Evolutionary conservation across 2,329 filamentous ascomycete species (phyloP).

Genomic region (Ceratocystiopsis sp.): DNA sequence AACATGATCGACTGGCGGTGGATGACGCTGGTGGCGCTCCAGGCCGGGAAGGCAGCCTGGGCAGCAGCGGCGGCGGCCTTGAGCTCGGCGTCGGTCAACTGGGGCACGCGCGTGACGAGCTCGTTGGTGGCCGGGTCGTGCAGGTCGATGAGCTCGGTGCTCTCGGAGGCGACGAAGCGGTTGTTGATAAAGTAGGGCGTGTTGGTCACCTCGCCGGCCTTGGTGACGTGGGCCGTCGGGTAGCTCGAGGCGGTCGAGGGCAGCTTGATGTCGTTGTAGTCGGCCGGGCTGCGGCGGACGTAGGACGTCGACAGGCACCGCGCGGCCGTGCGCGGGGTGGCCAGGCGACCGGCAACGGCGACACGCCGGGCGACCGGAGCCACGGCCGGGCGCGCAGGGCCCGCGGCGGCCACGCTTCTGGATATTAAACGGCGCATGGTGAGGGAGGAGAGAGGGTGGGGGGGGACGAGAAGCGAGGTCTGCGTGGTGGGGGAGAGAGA

Average conservation of each 20-base stretch:
- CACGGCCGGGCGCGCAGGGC: constrained; percentile 18
- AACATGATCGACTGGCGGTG: constrained; percentile 75
- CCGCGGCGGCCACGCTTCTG: constrained; percentile 19
- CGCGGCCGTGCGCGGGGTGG: constrained; percentile 17
- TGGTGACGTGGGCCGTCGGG: constrained; percentile 55
- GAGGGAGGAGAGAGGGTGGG: background rate
- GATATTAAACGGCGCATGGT: constrained; percentile 30
- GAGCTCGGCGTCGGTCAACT: constrained; percentile 65
- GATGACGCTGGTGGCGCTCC: constrained; percentile 56
- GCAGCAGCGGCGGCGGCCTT: constrained; percentile 59
- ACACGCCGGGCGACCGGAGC: constrained; percentile 12
- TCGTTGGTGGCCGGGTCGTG: constrained; percentile 76
- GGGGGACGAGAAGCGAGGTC: background rate
- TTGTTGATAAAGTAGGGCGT: constrained; percentile 76
- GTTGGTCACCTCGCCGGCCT: constrained; percentile 39
- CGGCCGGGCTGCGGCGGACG: constrained; percentile 34
- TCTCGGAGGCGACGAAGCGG: constrained; percentile 50
- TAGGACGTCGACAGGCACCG: constrained; percentile 41
- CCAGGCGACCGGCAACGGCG: constrained; percentile 10
- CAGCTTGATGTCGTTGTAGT: constrained; percentile 20
- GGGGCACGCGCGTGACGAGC: constrained; percentile 65
- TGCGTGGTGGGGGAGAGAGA: background rate
- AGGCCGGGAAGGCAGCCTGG: constrained; percentile 55
- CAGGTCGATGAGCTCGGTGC: constrained; percentile 60
- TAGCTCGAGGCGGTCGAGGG: constrained; percentile 42